phyloP scores from a whole-genome alignment of 345 rosid genomes.

The Brassica juncea region DNA sequence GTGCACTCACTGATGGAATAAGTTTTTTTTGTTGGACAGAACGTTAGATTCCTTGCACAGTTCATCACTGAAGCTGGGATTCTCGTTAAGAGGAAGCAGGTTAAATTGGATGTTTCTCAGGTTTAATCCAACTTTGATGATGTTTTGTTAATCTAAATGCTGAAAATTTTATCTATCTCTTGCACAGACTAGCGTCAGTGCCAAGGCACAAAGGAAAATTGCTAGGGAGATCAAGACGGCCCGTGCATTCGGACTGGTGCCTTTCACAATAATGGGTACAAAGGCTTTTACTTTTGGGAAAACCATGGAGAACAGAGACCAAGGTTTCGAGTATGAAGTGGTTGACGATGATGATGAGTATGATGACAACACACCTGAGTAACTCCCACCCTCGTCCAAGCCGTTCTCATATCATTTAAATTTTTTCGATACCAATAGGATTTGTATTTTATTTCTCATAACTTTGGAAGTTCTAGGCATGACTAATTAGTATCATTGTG shows the following conservation, averaged over 20 bases:
- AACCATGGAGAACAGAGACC: too few relatives aligned
- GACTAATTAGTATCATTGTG: not conserved
- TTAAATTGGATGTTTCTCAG: slow-evolving; percentile 26
- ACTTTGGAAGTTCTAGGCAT: not conserved
- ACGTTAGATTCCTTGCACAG: slow-evolving; percentile 76
- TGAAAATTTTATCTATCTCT: not conserved
- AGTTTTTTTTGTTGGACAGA: slow-evolving; percentile 51
- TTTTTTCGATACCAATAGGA: not conserved
- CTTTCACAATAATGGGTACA: slow-evolving; percentile 92
- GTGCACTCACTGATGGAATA: not conserved
- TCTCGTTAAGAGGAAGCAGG: slow-evolving; percentile 76
- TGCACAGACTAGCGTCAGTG: slow-evolving; percentile 76
- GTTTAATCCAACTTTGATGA: slow-evolving; percentile 1
- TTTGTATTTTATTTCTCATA: not conserved
- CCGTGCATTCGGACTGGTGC: slow-evolving; percentile 86
- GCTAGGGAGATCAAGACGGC: slow-evolving; percentile 96
- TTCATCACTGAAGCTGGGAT: slow-evolving; percentile 87
- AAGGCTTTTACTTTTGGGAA: slow-evolving; percentile 29
- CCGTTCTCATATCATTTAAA: too few relatives aligned
- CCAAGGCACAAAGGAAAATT: slow-evolving; percentile 90
- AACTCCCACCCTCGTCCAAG: not conserved
- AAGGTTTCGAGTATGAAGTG: too few relatives aligned
- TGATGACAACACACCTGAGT: slow-evolving; percentile 5
- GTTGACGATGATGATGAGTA: slow-evolving; percentile 18
- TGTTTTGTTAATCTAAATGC: not conserved